Conservation (phyloP, 352 stramenopile genomes). For the Elongisporangium undulatum region DNA sequence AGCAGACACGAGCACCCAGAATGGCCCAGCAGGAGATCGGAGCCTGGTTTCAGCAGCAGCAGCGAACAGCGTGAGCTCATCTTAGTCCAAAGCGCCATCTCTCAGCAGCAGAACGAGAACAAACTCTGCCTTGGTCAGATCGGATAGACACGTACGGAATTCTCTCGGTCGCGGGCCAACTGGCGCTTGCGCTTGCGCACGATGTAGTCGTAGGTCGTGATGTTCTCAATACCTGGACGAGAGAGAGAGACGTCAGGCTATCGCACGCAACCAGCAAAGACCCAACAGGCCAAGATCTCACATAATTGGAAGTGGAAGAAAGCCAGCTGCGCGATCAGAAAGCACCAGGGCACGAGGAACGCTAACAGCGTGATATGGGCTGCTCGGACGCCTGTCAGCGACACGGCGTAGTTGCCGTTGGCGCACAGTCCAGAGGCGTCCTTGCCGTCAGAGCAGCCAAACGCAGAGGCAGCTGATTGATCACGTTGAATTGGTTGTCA, state of each 20-base stretch:
- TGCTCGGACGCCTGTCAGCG: conserved; percentile 49
- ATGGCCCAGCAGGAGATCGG: not conserved
- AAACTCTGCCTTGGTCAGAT: conserved; percentile 13
- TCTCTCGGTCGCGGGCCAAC: conserved; percentile 53
- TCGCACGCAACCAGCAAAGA: conserved; percentile 1
- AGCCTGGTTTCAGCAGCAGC: not conserved
- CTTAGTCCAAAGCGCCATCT: not conserved
- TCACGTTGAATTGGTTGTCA: not conserved
- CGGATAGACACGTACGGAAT: conserved; percentile 69
- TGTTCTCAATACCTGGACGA: conserved; percentile 59
- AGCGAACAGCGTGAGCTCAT: not conserved
- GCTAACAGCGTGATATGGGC: conserved; percentile 62
- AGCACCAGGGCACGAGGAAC: conserved; percentile 67
- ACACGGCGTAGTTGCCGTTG: conserved; percentile 47
- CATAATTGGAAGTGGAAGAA: conserved; percentile 85
- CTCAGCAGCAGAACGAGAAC: conserved; percentile 2
- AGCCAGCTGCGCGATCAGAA: conserved; percentile 74
- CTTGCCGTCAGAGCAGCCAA: conserved; percentile 49
- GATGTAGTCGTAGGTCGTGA: conserved; percentile 89
- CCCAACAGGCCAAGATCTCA: conserved; percentile 21
- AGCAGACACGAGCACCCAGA: conserved; percentile 15
- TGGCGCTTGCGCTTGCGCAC: conserved; percentile 77
- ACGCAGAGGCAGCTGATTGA: conserved; percentile 54
- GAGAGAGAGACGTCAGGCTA: not conserved
- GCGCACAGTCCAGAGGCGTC: conserved; percentile 46